These are phyloP conservation scores for Paragyromitra xinjiangensis DNA, from an alignment of 495 filamentous ascomycete genomes.

Conservation along the genomic window DNA sequence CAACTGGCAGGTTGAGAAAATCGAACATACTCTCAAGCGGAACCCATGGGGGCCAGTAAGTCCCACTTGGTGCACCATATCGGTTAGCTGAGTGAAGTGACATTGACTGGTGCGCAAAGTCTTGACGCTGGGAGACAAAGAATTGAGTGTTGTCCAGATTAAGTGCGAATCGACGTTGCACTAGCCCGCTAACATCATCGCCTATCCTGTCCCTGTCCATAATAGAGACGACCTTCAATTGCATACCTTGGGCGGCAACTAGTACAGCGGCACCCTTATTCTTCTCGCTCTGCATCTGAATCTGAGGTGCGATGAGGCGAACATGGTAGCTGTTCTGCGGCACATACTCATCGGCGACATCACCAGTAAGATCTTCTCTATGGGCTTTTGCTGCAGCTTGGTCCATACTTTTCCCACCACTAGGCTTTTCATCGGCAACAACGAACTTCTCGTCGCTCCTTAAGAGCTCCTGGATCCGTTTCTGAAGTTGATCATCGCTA, in stretches of 20 bases:
- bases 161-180: conserved; percentile 90
- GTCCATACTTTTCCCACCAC: conserved; percentile 45
- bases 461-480: conserved; percentile 86
- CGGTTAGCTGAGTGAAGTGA: conserved; percentile 93
- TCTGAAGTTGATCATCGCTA: conserved; percentile 66
- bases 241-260: conserved; percentile 95
- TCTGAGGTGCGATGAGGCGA: conserved; percentile 93
- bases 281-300: conserved; percentile 97
- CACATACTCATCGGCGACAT: conserved; percentile 88
- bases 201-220: conserved; percentile 94
- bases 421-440: conserved; percentile 70
- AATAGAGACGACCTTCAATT: conserved; percentile 93
- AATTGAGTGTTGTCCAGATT: conserved; percentile 97
- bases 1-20: conserved; percentile 88
- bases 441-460: conserved; percentile 85
- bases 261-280: conserved; percentile 90
- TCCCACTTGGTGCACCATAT: conserved; percentile 84
- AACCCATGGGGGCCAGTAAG: conserved; percentile 96
- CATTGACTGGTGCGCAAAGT: conserved; percentile 77
- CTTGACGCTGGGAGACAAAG: conserved; percentile 93
- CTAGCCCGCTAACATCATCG: conserved; percentile 91
- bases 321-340: conserved; percentile 93
- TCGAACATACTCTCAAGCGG: conserved; percentile 98
- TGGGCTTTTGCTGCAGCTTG: conserved; percentile 58
- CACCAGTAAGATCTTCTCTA: conserved; percentile 70